These are phyloP conservation scores for Hanseniaspora mollemarum DNA, from an alignment of 805 yeast species.

Conservation along the genomic window DNA sequence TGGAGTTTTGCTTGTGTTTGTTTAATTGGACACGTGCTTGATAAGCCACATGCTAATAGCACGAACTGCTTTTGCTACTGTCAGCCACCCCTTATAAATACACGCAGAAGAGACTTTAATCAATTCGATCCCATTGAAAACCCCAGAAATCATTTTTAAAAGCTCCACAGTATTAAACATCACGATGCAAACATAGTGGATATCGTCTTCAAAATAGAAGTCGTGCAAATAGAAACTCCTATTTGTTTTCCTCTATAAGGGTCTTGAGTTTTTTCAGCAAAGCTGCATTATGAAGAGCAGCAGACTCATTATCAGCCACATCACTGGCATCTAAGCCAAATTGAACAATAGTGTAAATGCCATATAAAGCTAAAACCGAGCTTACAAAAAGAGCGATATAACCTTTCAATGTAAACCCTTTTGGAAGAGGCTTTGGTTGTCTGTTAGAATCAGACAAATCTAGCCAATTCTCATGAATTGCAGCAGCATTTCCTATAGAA, in stretches of 20 bases:
- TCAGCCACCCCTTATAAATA: not conserved
- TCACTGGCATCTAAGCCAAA: conserved; percentile 51
- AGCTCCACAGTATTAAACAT: too few species aligned
- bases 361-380: conserved; percentile 45
- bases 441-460: conserved; percentile 48
- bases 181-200: too few species aligned
- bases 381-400: conserved; percentile 51
- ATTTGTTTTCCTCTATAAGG: not conserved
- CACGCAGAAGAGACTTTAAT: not conserved
- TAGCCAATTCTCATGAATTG: conserved; percentile 42
- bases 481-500: conserved; percentile 63
- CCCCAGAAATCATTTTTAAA: too few species aligned
- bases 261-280: not conserved
- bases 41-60: not conserved
- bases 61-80: too few species aligned
- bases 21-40: not conserved
- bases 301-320: not conserved
- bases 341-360: conserved; percentile 46
- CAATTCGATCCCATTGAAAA: too few species aligned
- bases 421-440: conserved; percentile 54
- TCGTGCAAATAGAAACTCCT: not conserved
- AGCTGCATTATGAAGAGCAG: not conserved
- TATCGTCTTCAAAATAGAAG: too few species aligned
- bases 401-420: conserved; percentile 61
- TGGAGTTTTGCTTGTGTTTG: not conserved